Evolutionary conservation across 192 early-diverging fungal genomes (phyloP).

Genomic region (Coemansia sp.): DNA sequence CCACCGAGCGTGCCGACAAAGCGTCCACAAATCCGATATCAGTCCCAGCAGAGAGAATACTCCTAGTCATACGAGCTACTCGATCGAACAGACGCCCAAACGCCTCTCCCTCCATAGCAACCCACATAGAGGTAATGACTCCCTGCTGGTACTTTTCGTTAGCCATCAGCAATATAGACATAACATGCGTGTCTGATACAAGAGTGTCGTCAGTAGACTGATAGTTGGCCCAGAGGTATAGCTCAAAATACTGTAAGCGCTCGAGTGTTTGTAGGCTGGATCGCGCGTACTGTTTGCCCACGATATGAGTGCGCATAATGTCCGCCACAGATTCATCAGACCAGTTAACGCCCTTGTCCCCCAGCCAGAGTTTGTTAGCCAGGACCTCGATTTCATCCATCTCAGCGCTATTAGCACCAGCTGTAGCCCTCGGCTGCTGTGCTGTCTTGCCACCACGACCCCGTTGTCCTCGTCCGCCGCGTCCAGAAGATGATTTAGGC

Average conservation of each 20-base stretch:
- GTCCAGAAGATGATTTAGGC: neutral
- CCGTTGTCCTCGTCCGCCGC: neutral
- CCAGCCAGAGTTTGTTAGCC: constrained; percentile 26
- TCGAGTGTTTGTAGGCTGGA: constrained; percentile 25
- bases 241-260: constrained; percentile 47
- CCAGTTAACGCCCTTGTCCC: constrained; percentile 14
- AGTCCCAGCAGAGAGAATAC: neutral
- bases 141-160: constrained; percentile 91
- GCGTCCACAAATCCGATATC: constrained; percentile 30
- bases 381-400: constrained; percentile 3
- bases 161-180: constrained; percentile 84
- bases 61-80: constrained; percentile 14
- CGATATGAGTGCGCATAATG: constrained; percentile 15
- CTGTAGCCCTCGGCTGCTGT: neutral
- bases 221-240: constrained; percentile 82
- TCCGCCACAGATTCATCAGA: constrained; percentile 4
- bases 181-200: constrained; percentile 58
- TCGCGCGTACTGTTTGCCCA: constrained; percentile 7
- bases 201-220: constrained; percentile 4
- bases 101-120: neutral
- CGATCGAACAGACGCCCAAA: constrained; percentile 48
- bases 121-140: constrained; percentile 39
- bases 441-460: neutral
- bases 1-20: constrained; percentile 43
- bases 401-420: neutral